These are phyloP conservation scores for Cucumis hystrix DNA, from an alignment of 306 rosid genomes.

Conservation along the genomic window DNA sequence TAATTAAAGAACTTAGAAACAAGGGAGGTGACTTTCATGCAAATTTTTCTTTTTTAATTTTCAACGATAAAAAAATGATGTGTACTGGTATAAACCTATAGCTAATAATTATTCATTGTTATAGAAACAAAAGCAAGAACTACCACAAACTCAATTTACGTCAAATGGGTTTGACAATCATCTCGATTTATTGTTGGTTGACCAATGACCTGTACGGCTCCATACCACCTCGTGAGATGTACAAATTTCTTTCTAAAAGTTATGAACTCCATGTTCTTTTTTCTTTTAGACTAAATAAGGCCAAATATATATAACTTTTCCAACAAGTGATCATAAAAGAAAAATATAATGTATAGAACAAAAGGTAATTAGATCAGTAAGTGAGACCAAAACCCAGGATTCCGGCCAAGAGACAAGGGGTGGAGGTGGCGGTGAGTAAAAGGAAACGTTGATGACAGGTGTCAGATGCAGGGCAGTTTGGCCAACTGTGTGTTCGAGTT, in stretches of 20 bases:
- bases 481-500: not conserved
- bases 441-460: not conserved
- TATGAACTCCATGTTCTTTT: not conserved
- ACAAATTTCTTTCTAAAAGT: not conserved
- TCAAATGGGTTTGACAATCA: constrained; percentile 4
- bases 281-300: not conserved
- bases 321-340: too few relatives aligned
- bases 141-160: not conserved
- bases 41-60: not conserved
- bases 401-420: not conserved
- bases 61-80: not conserved
- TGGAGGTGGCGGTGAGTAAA: not conserved
- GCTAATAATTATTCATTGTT: not conserved
- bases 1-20: not conserved
- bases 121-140: not conserved
- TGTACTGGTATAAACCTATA: not conserved
- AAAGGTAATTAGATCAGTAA: not conserved
- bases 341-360: not conserved
- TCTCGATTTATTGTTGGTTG: not conserved
- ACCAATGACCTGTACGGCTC: not conserved
- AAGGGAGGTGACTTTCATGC: not conserved
- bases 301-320: not conserved
- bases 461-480: not conserved
- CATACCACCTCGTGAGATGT: not conserved
- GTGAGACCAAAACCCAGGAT: not conserved